A percentile compares a stretch with the other conserved stretches of the same genome.
These are phyloP conservation scores for Cucumis cinereus DNA, from an alignment of 306 rosid species.

Conservation along the genomic window DNA sequence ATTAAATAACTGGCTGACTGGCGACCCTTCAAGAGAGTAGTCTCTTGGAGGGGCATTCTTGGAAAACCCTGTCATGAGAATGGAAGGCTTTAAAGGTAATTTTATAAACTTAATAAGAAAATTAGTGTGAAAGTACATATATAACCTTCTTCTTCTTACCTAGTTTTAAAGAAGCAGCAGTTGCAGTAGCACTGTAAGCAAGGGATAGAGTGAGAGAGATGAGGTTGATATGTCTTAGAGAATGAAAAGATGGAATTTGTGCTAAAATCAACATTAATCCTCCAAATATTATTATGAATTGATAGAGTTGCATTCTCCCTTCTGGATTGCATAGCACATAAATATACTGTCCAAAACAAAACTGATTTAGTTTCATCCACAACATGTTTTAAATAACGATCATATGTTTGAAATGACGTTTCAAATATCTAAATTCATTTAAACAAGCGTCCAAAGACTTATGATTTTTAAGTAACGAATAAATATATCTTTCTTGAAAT, in stretches of 20 bases:
- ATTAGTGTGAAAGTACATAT: neutral
- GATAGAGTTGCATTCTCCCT: slow-evolving; percentile 55
- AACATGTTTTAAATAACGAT: too few relatives aligned
- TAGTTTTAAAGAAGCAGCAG: slow-evolving; percentile 42
- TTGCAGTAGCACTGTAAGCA: slow-evolving; percentile 29
- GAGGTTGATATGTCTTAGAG: slow-evolving; percentile 56
- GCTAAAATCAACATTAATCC: slow-evolving; percentile 36
- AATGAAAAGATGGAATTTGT: slow-evolving; percentile 82
- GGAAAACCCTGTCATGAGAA: slow-evolving; percentile 43
- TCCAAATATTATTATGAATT: slow-evolving; percentile 44
- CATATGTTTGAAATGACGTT: too few relatives aligned
- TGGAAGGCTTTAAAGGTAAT: neutral
- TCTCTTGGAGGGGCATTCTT: slow-evolving; percentile 33
- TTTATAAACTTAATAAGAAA: neutral
- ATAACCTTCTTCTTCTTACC: slow-evolving; percentile 21
- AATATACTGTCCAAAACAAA: slow-evolving; percentile 34
- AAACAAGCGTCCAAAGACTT: too few relatives aligned
- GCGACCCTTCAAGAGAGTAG: slow-evolving; percentile 35
- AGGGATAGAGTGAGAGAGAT: slow-evolving; percentile 48
- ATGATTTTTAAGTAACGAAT: too few relatives aligned
- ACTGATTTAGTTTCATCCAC: too few relatives aligned
- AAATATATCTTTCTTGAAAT: too few relatives aligned
- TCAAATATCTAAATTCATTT: too few relatives aligned
- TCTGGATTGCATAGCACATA: slow-evolving; percentile 44
- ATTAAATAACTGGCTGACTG: slow-evolving; percentile 25